Conservation (phyloP, 306 rosid species). For the Fragaria nilgerrensis region DNA sequence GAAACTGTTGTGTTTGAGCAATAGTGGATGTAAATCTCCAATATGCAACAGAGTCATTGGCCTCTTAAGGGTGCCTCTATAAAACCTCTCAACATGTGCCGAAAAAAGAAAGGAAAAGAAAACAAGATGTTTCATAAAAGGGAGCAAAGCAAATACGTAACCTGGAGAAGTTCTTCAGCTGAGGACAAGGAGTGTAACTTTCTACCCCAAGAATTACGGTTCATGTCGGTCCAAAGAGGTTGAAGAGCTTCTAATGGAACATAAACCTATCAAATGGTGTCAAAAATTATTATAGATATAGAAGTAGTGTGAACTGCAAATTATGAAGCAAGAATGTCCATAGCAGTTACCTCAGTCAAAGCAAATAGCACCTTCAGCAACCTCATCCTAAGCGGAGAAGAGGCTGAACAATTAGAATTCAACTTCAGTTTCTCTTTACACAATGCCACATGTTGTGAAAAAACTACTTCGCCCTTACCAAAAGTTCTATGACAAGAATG, state of each 20-base stretch:
- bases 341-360: slow-evolving; percentile 56
- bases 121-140: neutral
- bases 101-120: neutral
- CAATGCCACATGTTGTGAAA: slow-evolving; percentile 35
- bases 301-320: neutral
- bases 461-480: slow-evolving; percentile 31
- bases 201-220: slow-evolving; percentile 55
- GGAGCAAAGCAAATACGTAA: slow-evolving; percentile 22
- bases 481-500: slow-evolving; percentile 45
- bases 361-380: slow-evolving; percentile 59
- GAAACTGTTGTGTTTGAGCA: neutral
- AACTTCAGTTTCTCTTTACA: slow-evolving; percentile 36
- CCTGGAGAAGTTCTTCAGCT: slow-evolving; percentile 68
- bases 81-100: neutral
- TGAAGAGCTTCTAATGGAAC: slow-evolving; percentile 63
- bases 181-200: slow-evolving; percentile 51
- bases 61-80: neutral
- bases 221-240: slow-evolving; percentile 48
- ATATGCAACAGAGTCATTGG: neutral
- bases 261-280: slow-evolving; percentile 39
- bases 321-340: slow-evolving; percentile 14
- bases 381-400: slow-evolving; percentile 53
- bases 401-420: slow-evolving; percentile 21
- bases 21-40: neutral
- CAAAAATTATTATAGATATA: neutral